These are phyloP conservation scores for Apostasia shenzhenica DNA, from an alignment of 106 monocot genomes.

Conservation along the genomic window DNA sequence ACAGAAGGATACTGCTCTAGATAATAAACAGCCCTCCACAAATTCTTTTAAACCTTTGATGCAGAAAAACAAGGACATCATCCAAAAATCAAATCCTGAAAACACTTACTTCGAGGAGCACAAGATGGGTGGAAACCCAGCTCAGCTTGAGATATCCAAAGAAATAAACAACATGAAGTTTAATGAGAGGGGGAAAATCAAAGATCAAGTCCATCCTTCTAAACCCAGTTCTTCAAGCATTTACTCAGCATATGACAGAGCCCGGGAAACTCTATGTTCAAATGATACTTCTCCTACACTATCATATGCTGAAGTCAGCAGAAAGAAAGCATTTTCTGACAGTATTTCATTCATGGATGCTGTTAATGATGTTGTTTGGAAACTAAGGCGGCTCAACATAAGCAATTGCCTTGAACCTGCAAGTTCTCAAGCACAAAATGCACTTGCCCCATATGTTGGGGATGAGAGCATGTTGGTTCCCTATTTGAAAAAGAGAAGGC, in stretches of 20 bases:
- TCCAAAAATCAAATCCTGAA: not conserved
- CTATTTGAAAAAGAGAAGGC: slow-evolving; percentile 33
- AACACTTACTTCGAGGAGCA: not conserved
- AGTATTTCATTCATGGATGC: slow-evolving; percentile 8
- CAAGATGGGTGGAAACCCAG: not conserved
- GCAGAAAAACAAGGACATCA: not conserved
- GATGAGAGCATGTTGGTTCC: slow-evolving; percentile 36
- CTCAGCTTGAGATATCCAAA: not conserved
- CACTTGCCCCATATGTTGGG: slow-evolving; percentile 53
- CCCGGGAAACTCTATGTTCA: not conserved
- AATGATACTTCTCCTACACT: not conserved
- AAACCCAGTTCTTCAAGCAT: not conserved
- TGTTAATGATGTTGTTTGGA: slow-evolving; percentile 40
- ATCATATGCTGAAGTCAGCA: not conserved
- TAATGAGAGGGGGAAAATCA: not conserved
- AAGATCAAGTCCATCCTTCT: not conserved
- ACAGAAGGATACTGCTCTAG: not conserved
- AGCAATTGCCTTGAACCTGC: slow-evolving; percentile 12
- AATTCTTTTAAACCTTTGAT: not conserved
- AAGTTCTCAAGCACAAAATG: slow-evolving; percentile 21
- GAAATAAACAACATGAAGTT: not conserved
- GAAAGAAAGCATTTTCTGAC: not conserved
- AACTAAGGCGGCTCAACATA: slow-evolving; percentile 39
- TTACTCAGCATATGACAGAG: not conserved
- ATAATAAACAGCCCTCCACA: not conserved